Base-by-base conservation (phyloP, 148 eudicot species). In the Rhododendron kiyosumense region DNA sequence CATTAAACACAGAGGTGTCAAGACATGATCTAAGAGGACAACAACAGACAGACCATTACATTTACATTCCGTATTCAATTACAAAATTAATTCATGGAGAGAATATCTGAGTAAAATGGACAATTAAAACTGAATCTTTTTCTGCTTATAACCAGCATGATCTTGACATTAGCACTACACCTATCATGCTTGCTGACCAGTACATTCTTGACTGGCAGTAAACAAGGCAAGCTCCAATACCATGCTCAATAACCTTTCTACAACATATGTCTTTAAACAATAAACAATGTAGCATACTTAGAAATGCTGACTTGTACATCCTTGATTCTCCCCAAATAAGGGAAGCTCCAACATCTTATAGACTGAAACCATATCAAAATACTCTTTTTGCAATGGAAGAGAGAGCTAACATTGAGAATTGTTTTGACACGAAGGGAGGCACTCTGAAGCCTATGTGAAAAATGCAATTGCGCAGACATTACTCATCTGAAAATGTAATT, bases 151-250 rank as follows among this genome's bases (percentile, higher is more conserved):
- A 38, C 49, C 79, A 15, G 79, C 79, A 76, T 17, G 18, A 71
- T 71, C 26, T 76, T 38, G 79, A 76, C 12, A 41, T 38, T n/a
- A 41, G 41, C 79, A 59, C 65, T 36, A 38, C 79, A 38, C 41
- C 79, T 76, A 38, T 17, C 48, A 41, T 46, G 49, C 49, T 46
- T 32, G 79, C 79, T 38, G 3, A 36, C 46, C 5, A 1, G 22
- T 34, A 76, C 41, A 76, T 76, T 46, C 79, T 34, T 76, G 24
- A 76, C 79, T 38, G 79, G 79, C 79, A 76, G 41, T 24, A 76
- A 38, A 38, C 22, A 38, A 76, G 49, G 49, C 48, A 76, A 76
- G 49, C 8, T 76, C 48, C 34, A 7, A 76, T 34, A 36, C 79
- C 48, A 76, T 17, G 36, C 34, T 13, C 38, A 17, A 34, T 74